Conservation (phyloP, 306 rosid genomes). For the Casuarina glauca region DNA sequence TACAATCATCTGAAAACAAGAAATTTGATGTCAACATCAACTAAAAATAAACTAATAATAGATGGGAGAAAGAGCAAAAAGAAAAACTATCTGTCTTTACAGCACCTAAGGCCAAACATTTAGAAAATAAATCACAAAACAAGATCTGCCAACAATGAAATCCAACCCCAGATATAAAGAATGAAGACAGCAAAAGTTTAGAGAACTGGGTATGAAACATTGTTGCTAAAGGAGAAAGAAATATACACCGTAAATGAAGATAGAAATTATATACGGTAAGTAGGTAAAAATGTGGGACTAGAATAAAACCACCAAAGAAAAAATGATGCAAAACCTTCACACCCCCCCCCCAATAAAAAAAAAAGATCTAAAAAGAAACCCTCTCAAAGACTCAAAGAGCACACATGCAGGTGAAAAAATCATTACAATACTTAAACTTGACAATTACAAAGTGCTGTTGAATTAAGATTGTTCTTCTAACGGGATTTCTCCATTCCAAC, state of each 20-base stretch:
- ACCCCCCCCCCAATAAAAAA: neutral
- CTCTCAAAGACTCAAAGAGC: neutral
- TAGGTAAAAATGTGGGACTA: neutral
- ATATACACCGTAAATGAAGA: neutral
- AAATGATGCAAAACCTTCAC: neutral
- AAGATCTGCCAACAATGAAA: neutral
- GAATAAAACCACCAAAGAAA: neutral
- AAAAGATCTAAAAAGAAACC: neutral
- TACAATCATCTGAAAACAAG: constrained; percentile 64
- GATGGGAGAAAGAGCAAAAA: constrained; percentile 1
- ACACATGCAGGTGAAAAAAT: neutral
- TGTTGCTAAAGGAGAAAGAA: neutral
- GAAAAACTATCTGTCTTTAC: neutral
- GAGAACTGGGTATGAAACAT: neutral
- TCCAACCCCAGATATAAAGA: neutral
- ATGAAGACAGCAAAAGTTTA: too few relatives aligned
- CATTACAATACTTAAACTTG: neutral
- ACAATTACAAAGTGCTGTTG: neutral
- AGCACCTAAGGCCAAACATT: neutral
- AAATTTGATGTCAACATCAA: constrained; percentile 9
- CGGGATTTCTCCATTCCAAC: constrained; percentile 1
- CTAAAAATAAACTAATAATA: neutral
- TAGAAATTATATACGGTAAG: neutral
- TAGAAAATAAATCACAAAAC: neutral
- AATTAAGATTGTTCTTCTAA: neutral